Evolutionary conservation across 1,284 basidiomycete genomes (phyloP), one percentile per base, ranked within the genome.

Genomic region (Apiotrichum porosum): DNA sequence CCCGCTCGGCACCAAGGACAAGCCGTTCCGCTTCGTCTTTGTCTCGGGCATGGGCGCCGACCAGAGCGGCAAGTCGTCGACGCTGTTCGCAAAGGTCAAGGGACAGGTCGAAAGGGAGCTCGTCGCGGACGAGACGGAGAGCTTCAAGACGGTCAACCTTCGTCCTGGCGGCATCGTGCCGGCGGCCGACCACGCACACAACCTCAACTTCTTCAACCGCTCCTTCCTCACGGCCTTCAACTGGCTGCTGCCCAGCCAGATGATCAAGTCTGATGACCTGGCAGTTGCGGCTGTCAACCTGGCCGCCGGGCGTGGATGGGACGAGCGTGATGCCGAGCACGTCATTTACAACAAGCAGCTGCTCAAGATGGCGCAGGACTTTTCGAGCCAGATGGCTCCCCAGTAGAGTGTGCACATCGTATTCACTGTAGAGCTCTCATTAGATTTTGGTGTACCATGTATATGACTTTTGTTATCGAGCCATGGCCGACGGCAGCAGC

Each of bases 351-450:
- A 73, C 22, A 64, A 54, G 39, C 72, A 81, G 60, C 86, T 88
- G 74, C 62, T 76, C 40, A 71, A 73, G 8, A 84, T 86, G 66
- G 68, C 86, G 35, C 58, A 71, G 14, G 77, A 21, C 6, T 37
- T 24, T 15, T 21, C 18, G 9, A 12, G 6, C 18, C 9, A 18
- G n/a, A 36, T 21, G 18, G 34, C 34, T 17, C 32, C n/a, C n/a
- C 19, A 30, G 28, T n/a, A n/a, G n/a, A n/a, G n/a, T n/a, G n/a
- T n/a, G n/a, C n/a, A n/a, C n/a, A n/a, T n/a, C n/a, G n/a, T n/a
- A n/a, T n/a, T n/a, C n/a, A n/a, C n/a, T n/a, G n/a, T n/a, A n/a
- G n/a, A n/a, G n/a, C n/a, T n/a, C n/a, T n/a, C n/a, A n/a, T n/a
- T n/a, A n/a, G n/a, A n/a, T n/a, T n/a, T n/a, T n/a, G n/a, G n/a